phyloP scores from a whole-genome alignment of 1,284 basidiomycete species.

The Porphyrellus sp. region DNA sequence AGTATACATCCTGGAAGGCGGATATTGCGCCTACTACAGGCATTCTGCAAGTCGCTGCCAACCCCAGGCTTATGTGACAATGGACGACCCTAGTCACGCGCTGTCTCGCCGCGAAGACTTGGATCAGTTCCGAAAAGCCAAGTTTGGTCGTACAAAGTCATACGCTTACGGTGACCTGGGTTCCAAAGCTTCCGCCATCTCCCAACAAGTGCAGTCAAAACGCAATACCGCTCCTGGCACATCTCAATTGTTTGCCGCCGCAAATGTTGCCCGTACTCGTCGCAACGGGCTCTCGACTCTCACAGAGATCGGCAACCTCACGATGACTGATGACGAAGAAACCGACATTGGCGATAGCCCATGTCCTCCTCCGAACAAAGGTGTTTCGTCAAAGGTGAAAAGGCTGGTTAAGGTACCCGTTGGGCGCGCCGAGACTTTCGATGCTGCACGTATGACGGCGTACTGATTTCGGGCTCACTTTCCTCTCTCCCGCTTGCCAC shows the following conservation, averaged over 20 bases:
- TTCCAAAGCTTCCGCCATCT: constrained; percentile 37
- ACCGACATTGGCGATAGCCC: constrained; percentile 77
- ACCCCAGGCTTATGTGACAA: constrained; percentile 81
- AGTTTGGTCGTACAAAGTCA: constrained; percentile 83
- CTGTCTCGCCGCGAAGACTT: constrained; percentile 80
- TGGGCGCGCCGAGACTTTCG: constrained; percentile 62
- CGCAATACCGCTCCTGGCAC: constrained; percentile 58
- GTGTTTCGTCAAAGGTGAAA: constrained; percentile 48
- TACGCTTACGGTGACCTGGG: constrained; percentile 79
- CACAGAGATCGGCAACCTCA: constrained; percentile 58
- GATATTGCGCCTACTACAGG: constrained; percentile 87
- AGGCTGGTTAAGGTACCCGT: constrained; percentile 49
- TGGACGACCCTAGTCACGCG: constrained; percentile 90
- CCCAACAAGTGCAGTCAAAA: constrained; percentile 46
- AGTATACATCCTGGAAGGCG: constrained; percentile 95
- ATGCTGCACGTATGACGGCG: constrained; percentile 48
- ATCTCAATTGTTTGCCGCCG: constrained; percentile 61
- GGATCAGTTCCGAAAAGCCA: constrained; percentile 87
- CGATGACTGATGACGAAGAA: constrained; percentile 65
- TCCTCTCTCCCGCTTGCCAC: not conserved
- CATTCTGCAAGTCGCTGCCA: constrained; percentile 67
- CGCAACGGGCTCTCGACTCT: constrained; percentile 59
- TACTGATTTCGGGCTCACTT: constrained; percentile 15
- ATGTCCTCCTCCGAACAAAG: constrained; percentile 70
- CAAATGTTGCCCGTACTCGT: constrained; percentile 57